A percentile compares a stretch with the other conserved stretches of the same genome.
Conservation (phyloP, 345 rosid genomes). For the Eucalyptus melliodora region DNA sequence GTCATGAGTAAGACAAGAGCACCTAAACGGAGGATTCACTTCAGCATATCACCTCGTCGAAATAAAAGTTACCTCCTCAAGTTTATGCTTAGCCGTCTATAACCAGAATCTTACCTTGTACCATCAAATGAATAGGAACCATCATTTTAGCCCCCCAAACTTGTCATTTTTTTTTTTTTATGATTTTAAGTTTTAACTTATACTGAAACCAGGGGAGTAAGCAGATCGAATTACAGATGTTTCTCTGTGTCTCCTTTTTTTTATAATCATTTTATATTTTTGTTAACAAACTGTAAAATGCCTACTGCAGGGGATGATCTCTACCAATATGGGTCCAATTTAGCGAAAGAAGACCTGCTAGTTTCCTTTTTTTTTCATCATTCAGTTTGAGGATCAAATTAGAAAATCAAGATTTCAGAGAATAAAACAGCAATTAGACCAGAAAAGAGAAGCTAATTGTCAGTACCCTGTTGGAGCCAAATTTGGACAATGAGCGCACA, state of each 20-base stretch:
- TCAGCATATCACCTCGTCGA: neutral
- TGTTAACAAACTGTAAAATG: neutral
- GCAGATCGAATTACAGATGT: neutral
- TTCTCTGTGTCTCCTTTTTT: neutral
- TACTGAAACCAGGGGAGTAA: neutral
- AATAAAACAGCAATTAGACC: neutral
- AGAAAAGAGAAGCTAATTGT: neutral
- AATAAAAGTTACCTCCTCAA: neutral
- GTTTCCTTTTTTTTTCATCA: too few species aligned
- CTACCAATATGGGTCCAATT: neutral
- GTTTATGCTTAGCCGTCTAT: neutral
- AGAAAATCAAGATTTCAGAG: neutral
- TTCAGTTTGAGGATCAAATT: neutral
- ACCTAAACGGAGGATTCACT: neutral
- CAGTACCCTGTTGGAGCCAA: constrained; percentile 71
- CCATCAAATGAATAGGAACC: neutral
- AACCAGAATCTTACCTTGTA: neutral
- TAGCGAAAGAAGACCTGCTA: neutral
- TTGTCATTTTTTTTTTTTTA: neutral
- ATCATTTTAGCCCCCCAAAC: neutral
- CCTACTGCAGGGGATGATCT: neutral
- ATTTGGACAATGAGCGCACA: constrained; percentile 73
- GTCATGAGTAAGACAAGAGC: neutral
- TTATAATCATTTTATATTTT: neutral
- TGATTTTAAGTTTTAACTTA: neutral